Evolutionary conservation across 169 alveolate species (phyloP).

Genomic region (Plasmodium vivax): DNA sequence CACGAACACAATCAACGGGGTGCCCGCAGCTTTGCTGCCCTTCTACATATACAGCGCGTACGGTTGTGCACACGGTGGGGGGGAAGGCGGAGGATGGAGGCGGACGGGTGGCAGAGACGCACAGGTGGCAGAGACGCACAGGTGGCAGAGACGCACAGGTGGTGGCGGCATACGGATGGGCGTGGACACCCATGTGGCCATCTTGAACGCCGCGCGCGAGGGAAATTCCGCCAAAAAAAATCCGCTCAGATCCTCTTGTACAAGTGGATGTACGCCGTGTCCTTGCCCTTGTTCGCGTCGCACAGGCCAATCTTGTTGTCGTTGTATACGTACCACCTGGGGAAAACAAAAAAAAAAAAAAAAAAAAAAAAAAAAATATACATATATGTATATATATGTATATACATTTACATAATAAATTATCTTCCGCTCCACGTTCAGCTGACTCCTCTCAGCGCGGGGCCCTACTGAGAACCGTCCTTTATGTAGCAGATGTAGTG

Average conservation of each 20-base stretch:
- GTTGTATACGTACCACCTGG: conserved; percentile 60
- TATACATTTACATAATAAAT: no score
- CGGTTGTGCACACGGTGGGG: background rate
- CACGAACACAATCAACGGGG: background rate
- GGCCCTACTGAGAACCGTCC: conserved; percentile 76
- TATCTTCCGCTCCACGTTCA: background rate
- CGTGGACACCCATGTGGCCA: background rate
- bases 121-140: no score
- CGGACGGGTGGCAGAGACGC: no score
- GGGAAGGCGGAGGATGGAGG: background rate
- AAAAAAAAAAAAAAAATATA: background rate
- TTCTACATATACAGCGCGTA: background rate
- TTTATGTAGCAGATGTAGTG: conserved; percentile 90
- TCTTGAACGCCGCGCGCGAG: background rate
- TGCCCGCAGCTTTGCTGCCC: background rate
- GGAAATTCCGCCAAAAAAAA: background rate
- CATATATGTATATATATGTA: no score
- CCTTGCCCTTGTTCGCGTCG: conserved; percentile 38
- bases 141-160: no score
- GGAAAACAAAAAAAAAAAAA: background rate
- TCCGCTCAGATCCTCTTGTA: conserved; percentile 34
- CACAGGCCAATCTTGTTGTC: conserved; percentile 57
- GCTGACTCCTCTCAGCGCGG: background rate
- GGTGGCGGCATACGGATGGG: no score
- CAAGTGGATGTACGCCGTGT: conserved; percentile 47